Evolutionary conservation across 1,139 yeast species (phyloP).

Genomic region (Saccharomyces uvarum): DNA sequence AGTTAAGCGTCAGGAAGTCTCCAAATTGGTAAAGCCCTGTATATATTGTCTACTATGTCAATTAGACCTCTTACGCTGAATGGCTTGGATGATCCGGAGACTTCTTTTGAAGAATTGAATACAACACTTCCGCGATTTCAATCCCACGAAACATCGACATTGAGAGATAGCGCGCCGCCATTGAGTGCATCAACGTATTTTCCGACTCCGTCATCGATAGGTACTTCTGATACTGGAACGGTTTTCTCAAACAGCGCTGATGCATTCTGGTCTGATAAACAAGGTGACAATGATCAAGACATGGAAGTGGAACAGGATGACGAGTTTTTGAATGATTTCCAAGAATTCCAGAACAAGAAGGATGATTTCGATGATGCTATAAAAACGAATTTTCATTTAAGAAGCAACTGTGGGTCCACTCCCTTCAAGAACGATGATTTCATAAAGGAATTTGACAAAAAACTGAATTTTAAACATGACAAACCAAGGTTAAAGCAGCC

Average conservation of each 20-base stretch:
- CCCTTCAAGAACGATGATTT: not conserved
- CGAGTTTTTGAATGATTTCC: conserved; percentile 26
- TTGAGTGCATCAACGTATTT: not conserved
- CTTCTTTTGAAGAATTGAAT: conserved; percentile 30
- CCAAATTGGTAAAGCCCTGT: not conserved
- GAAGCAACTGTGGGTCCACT: conserved; percentile 4
- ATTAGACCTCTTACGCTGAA: conserved; percentile 18
- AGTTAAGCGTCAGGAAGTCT: not conserved
- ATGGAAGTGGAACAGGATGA: conserved; percentile 19
- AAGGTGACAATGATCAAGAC: conserved; percentile 14
- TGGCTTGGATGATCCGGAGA: conserved; percentile 22
- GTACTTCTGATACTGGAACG: conserved; percentile 27
- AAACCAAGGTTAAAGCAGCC: conserved; percentile 21
- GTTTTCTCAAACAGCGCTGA: conserved; percentile 19
- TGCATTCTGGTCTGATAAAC: conserved; percentile 2
- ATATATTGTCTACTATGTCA: conserved; percentile 10
- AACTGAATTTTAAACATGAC: conserved; percentile 8
- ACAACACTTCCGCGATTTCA: conserved; percentile 16
- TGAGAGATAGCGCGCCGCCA: conserved; percentile 6
- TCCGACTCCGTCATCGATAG: conserved; percentile 24
- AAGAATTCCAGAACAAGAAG: conserved; percentile 23
- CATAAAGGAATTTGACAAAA: conserved; percentile 11
- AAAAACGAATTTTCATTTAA: conserved; percentile 15
- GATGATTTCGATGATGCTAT: conserved; percentile 25
- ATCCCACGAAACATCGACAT: conserved; percentile 2